These are phyloP conservation scores for Arctium lappa DNA, from an alignment of 129 eudicot genomes.

Conservation along the genomic window DNA sequence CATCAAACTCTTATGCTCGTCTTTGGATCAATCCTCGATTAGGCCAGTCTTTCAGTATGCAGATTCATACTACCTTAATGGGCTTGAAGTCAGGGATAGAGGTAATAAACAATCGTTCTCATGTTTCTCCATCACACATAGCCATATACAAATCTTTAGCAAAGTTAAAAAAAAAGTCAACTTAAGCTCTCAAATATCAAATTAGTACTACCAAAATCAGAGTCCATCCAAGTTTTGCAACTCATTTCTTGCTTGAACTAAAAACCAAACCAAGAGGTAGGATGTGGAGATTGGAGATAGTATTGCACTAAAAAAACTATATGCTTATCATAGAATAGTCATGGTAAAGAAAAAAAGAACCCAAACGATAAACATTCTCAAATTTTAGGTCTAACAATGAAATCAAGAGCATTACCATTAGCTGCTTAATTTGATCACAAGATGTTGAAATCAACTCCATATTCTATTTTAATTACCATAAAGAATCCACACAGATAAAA, in stretches of 20 bases:
- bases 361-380: too few relatives aligned
- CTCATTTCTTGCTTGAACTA: too few relatives aligned
- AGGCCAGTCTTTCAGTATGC: slow-evolving; percentile 24
- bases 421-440: too few relatives aligned
- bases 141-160: slow-evolving; percentile 4
- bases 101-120: slow-evolving; percentile 80
- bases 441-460: too few relatives aligned
- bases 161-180: slow-evolving; percentile 5
- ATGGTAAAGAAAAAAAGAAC: too few relatives aligned
- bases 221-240: not conserved
- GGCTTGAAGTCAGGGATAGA: slow-evolving; percentile 83
- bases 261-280: not conserved
- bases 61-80: slow-evolving; percentile 51
- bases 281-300: too few relatives aligned
- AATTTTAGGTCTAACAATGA: too few relatives aligned
- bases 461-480: too few relatives aligned
- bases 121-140: slow-evolving; percentile 50
- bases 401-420: too few relatives aligned
- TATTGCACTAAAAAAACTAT: too few relatives aligned
- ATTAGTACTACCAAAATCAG: not conserved
- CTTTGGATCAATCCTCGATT: not conserved
- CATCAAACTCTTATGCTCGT: not conserved
- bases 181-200: not conserved
- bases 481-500: too few relatives aligned
- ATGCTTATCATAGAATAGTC: too few relatives aligned